Percentiles rank a stretch among this genome's conserved stretches.
Conservation (phyloP, 495 filamentous ascomycete species). For the Aspergillus asperescens region DNA sequence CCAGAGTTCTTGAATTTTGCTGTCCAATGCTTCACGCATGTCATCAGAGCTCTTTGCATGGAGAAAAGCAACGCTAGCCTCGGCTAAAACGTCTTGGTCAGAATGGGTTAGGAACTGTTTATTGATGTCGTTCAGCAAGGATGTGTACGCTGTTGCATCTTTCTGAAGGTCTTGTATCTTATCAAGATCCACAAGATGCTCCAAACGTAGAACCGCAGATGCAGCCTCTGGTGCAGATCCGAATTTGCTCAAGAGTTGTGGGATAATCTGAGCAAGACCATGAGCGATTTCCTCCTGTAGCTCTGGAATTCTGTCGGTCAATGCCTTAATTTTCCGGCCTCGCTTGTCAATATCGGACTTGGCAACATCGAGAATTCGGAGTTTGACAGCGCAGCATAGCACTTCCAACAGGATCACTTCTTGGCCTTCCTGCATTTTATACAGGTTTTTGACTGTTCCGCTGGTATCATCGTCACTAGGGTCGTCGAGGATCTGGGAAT, state of each 20-base stretch:
- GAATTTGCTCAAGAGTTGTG: conserved; percentile 82
- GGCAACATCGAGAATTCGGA: conserved; percentile 53
- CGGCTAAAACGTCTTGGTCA: conserved; percentile 75
- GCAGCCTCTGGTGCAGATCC: conserved; percentile 83
- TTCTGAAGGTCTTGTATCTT: conserved; percentile 87
- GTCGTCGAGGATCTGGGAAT: conserved; percentile 55
- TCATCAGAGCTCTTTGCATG: conserved; percentile 84
- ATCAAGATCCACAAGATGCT: conserved; percentile 78
- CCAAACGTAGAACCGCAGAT: conserved; percentile 77
- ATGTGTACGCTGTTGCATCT: conserved; percentile 71
- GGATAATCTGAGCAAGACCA: conserved; percentile 70
- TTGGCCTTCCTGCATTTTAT: conserved; percentile 70
- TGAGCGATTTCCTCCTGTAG: conserved; percentile 69
- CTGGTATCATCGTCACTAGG: conserved; percentile 49
- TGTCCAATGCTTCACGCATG: conserved; percentile 75
- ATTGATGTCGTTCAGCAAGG: conserved; percentile 86
- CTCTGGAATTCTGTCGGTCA: conserved; percentile 55
- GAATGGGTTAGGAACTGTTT: conserved; percentile 89
- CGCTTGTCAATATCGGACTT: conserved; percentile 54
- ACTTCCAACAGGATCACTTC: conserved; percentile 83
- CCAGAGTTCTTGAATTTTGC: conserved; percentile 76
- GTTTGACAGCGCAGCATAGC: conserved; percentile 70
- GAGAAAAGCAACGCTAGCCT: conserved; percentile 74
- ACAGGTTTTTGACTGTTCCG: conserved; percentile 54
- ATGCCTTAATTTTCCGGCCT: conserved; percentile 58